Percentiles rank a stretch among this genome's conserved stretches.
phyloP scores from a whole-genome alignment of 371 early-diverging fungal species.

The Mortierella sp. region DNA sequence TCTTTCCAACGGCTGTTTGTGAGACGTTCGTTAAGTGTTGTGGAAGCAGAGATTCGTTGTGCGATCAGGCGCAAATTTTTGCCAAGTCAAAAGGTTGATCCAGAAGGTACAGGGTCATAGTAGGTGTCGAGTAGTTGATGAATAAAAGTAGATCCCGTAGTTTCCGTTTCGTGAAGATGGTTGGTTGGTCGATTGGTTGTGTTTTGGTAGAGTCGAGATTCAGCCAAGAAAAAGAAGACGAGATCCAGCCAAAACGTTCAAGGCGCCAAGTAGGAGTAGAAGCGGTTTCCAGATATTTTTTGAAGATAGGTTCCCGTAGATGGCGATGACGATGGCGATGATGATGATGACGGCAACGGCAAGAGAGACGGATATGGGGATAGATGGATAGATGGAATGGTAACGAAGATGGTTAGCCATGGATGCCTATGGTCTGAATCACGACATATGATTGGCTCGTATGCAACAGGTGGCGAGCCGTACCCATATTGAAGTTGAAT shows the following conservation, averaged over 20 bases:
- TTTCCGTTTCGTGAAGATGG: not conserved
- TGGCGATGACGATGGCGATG: conserved; percentile 13
- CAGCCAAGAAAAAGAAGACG: not conserved
- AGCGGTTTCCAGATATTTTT: not conserved
- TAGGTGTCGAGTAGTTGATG: not conserved
- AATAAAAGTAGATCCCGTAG: not conserved
- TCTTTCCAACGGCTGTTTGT: conserved; percentile 90
- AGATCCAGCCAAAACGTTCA: not conserved
- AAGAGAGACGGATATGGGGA: not conserved
- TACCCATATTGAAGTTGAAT: conserved; percentile 21
- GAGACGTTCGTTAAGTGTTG: not conserved
- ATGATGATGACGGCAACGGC: not conserved
- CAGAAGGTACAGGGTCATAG: not conserved
- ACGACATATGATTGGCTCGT: conserved; percentile 4
- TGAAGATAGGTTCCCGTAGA: not conserved
- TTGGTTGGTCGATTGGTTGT: not conserved
- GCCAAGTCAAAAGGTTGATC: not conserved
- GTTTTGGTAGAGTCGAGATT: not conserved
- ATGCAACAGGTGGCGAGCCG: not conserved
- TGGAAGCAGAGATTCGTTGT: not conserved
- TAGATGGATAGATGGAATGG: conserved; percentile 35
- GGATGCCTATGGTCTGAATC: not conserved
- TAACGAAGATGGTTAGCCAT: conserved; percentile 35
- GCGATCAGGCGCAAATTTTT: conserved; percentile 6
- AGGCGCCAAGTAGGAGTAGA: not conserved